Conservation (phyloP, 257 asterid species). For the Coffea eugenioides region DNA sequence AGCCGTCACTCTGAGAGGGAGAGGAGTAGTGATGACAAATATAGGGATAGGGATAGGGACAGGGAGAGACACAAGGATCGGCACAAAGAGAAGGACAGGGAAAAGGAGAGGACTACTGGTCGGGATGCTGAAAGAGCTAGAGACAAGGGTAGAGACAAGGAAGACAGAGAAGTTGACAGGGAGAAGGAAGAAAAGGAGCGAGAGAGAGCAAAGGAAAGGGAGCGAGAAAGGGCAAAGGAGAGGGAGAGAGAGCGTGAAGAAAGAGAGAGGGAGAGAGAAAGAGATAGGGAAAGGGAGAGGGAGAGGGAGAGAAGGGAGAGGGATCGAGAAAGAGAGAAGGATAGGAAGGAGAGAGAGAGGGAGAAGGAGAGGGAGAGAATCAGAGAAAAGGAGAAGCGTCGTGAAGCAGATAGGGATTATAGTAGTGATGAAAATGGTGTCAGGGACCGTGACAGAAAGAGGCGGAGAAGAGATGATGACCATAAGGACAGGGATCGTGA, state of each 20-base stretch:
- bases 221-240: not conserved
- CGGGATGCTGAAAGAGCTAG: conserved; percentile 13
- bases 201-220: not conserved
- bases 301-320: conserved; percentile 22
- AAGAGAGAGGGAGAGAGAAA: conserved; percentile 21
- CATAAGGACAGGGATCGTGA: conserved; percentile 47
- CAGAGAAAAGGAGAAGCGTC: conserved; percentile 47
- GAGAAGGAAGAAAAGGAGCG: conserved; percentile 15
- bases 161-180: conserved; percentile 8
- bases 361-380: conserved; percentile 21
- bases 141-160: conserved; percentile 10
- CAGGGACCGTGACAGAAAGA: conserved; percentile 60
- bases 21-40: not conserved
- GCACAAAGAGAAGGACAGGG: conserved; percentile 1
- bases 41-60: conserved; percentile 1
- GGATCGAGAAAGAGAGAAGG: conserved; percentile 19
- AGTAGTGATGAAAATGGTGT: conserved; percentile 55
- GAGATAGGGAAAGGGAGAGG: conserved; percentile 7
- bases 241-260: not conserved
- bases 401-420: conserved; percentile 38
- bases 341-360: conserved; percentile 21
- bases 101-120: not conserved
- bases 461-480: conserved; percentile 65
- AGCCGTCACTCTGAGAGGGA: not conserved
- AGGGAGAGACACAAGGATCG: not conserved